phyloP scores from a whole-genome alignment of 495 filamentous ascomycete species.

The Rostrohypoxylon terebratum region DNA sequence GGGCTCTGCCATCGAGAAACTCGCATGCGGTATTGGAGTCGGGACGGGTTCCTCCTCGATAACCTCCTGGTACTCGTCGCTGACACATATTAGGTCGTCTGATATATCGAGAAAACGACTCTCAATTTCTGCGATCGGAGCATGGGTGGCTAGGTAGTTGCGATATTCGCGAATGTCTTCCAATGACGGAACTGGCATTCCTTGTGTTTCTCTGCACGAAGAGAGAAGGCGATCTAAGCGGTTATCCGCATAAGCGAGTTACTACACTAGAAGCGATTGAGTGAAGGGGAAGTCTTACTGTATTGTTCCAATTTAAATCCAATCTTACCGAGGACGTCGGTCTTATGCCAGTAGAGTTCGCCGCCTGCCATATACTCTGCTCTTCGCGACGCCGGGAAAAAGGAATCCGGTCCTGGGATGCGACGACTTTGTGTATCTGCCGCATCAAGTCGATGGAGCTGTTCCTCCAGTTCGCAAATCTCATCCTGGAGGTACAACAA shows the following conservation, averaged over 20 bases:
- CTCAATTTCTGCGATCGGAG: conserved; percentile 74
- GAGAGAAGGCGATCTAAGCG: conserved; percentile 73
- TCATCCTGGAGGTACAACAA: conserved; percentile 90
- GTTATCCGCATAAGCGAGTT: conserved; percentile 21
- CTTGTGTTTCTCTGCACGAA: conserved; percentile 70
- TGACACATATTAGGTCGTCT: conserved; percentile 73
- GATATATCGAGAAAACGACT: conserved; percentile 73
- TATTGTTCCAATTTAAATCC: conserved; percentile 84
- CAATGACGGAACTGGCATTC: conserved; percentile 64
- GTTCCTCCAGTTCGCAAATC: conserved; percentile 80
- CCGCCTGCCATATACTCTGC: conserved; percentile 72
- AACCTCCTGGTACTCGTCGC: conserved; percentile 34
- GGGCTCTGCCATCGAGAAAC: conserved; percentile 26
- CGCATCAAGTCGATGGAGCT: conserved; percentile 76
- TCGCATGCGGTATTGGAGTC: conserved; percentile 39
- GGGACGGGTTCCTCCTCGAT: conserved; percentile 41
- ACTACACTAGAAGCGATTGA: conserved; percentile 17
- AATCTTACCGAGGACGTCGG: conserved; percentile 75
- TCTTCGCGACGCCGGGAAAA: conserved; percentile 72
- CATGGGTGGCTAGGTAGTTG: conserved; percentile 70
- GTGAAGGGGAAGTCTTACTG: conserved; percentile 66
- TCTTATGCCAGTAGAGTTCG: conserved; percentile 78
- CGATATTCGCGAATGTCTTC: conserved; percentile 73
- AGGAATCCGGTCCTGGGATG: conserved; percentile 64
- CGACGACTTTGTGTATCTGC: conserved; percentile 74